phyloP scores from a whole-genome alignment of 345 rosid species.

The Garcia nutans region DNA sequence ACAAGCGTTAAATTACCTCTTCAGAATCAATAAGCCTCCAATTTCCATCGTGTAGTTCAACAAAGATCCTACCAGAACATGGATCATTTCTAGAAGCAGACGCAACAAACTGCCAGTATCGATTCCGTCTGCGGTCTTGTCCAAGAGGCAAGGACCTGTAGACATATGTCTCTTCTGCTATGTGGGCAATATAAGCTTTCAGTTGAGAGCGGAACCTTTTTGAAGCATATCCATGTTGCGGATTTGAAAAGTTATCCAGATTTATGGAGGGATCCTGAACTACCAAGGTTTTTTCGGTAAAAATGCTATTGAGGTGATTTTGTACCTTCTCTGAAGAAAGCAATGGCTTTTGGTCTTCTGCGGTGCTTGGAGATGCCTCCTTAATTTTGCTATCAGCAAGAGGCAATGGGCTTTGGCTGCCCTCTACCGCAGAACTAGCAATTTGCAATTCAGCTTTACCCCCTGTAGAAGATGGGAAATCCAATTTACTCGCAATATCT shows the following conservation, averaged over 20 bases:
- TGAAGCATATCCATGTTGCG: conserved; percentile 69
- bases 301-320: conserved; percentile 40
- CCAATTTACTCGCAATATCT: conserved; percentile 54
- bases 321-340: conserved; percentile 43
- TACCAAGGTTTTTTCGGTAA: conserved; percentile 42
- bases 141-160: conserved; percentile 98
- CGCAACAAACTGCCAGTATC: conserved; percentile 95
- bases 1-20: conserved; percentile 53
- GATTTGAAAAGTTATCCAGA: conserved; percentile 52
- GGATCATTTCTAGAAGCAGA: conserved; percentile 89
- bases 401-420: conserved; percentile 50
- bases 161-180: conserved; percentile 88
- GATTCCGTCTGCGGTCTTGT: conserved; percentile 92
- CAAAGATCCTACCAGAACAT: conserved; percentile 83
- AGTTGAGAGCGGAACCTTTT: conserved; percentile 83
- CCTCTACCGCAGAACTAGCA: conserved; percentile 34
- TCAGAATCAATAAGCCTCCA: conserved; percentile 91
- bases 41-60: conserved; percentile 67
- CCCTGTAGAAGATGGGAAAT: conserved; percentile 45
- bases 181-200: conserved; percentile 84
- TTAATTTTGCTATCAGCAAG: conserved; percentile 32
- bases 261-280: conserved; percentile 49
- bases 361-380: conserved; percentile 54
- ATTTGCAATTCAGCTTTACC: conserved; percentile 52
- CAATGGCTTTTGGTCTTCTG: conserved; percentile 52